Percentiles rank a stretch among this genome's conserved stretches.
phyloP scores from a whole-genome alignment of 2,329 filamentous ascomycete genomes.

The Neospermospora avenae region DNA sequence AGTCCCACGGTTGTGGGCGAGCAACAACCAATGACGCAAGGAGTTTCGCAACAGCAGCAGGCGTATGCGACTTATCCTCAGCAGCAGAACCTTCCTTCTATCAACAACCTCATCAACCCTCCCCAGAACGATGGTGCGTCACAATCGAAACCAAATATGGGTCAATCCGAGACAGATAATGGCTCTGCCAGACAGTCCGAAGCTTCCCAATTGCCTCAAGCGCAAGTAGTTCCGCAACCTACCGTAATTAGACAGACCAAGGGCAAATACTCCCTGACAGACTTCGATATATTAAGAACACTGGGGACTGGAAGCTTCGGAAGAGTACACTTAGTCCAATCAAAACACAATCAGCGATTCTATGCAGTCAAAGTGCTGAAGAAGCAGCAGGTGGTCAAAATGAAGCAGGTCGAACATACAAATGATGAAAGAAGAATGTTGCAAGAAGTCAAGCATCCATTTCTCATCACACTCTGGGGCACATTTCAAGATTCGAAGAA shows the following conservation, averaged over 20 bases:
- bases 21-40: constrained; percentile 34
- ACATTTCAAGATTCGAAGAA: constrained; percentile 96
- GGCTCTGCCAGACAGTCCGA: constrained; percentile 9
- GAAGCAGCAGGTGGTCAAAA: constrained; percentile 97
- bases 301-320: constrained; percentile 97
- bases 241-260: constrained; percentile 67
- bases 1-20: constrained; percentile 32
- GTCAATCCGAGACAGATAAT: constrained; percentile 9
- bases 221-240: constrained; percentile 14
- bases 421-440: constrained; percentile 97
- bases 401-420: constrained; percentile 99
- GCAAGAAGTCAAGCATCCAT: constrained; percentile 94
- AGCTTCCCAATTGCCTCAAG: constrained; percentile 10
- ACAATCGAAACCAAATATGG: constrained; percentile 33
- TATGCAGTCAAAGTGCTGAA: constrained; percentile 99
- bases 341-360: constrained; percentile 95
- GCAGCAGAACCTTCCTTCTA: constrained; percentile 70
- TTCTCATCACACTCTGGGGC: constrained; percentile 96
- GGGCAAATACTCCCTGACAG: constrained; percentile 91
- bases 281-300: constrained; percentile 88
- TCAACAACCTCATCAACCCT: constrained; percentile 78
- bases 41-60: constrained; percentile 37
- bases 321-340: constrained; percentile 93
- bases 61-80: constrained; percentile 25
- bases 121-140: constrained; percentile 48